Base-by-base conservation (phyloP, 2,329 filamentous ascomycete genomes). In the Blumeriella jaapii region DNA sequence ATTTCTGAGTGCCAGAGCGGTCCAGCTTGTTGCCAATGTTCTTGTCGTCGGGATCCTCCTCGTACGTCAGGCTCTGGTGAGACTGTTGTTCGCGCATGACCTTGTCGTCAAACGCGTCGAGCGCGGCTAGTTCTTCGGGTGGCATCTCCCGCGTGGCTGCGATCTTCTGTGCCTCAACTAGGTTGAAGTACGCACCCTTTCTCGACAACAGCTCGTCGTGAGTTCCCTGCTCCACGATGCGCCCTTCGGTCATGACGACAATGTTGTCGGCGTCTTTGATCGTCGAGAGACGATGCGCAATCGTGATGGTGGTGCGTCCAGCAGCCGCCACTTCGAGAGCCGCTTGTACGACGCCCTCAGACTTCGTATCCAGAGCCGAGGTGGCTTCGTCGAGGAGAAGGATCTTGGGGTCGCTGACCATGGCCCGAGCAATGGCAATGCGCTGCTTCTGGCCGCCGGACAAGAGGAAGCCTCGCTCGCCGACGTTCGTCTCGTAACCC, bases 391-490 rank as follows among this genome's bases (percentile, higher is more conserved):
- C 91, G 4, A 98, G 76, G 0, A 98, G 70, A 1, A 98, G 68
- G 51, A 98, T 78, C 62, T 87, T 93, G 0, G 89, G 89, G 50
- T 95, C 82, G 12, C 82, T 89, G 18, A 95, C 84, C 38, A 95
- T 74, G 24, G 87, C 87, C 52, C 86, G 71, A 6, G 89, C 86
- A 58, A 96, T 95, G 9, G 89, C 87, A 53, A 96, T 93, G 49
- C 91, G 83, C 60, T 96, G 91, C 59, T 95, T 94, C 60, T 98
- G 91, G 22, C 91, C 91, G 56, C 91, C 91, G 36, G 84, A 93
- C 6, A 98, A 68, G 34, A 95, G 63, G 55, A 94, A 93, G 7
- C 91, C 91, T 44, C 87, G 79, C 59, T 96, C 86, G 38, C 91
- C 91, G n/a, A 96, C 89, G 46, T 93, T 78, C 0, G 91, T 96